A percentile compares a stretch with the other conserved stretches of the same genome.
Evolutionary conservation across 2,329 filamentous ascomycete genomes (phyloP).

Genomic region (Madurella mycetomatis): DNA sequence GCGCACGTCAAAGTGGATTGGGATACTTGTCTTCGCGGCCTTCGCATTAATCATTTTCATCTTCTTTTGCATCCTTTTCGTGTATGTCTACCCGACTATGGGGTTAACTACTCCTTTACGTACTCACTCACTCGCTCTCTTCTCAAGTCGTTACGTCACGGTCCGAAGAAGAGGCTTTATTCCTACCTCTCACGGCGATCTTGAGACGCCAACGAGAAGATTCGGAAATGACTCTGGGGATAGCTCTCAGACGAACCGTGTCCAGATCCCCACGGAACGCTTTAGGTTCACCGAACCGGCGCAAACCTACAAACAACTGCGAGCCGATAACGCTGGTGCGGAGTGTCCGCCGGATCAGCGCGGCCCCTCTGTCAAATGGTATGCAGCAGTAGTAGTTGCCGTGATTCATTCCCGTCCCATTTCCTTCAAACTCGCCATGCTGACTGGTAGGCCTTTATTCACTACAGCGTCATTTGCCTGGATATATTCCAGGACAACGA

Average conservation of each 20-base stretch:
- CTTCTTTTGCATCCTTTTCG: no score
- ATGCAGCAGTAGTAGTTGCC: background rate
- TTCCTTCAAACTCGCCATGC: background rate
- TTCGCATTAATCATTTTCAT: no score
- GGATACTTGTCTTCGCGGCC: no score
- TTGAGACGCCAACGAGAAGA: background rate
- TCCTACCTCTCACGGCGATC: background rate
- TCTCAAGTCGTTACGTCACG: background rate
- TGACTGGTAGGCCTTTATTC: background rate
- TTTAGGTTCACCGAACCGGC: background rate
- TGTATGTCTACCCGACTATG: no score
- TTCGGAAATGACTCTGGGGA: background rate
- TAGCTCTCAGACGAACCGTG: background rate
- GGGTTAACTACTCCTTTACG: no score
- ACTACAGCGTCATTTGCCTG: slow-evolving; percentile 14
- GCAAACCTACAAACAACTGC: slow-evolving; percentile 3
- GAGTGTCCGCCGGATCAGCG: background rate
- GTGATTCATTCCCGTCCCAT: background rate
- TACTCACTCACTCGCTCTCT: no score
- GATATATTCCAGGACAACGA: slow-evolving; percentile 5
- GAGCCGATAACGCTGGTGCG: background rate
- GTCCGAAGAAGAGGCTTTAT: background rate
- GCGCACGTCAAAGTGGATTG: no score
- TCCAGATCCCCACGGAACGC: background rate
- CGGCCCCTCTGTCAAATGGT: slow-evolving; percentile 8